Base-by-base conservation (phyloP, 305 asterid species). In the Ilex paraguariensis region DNA sequence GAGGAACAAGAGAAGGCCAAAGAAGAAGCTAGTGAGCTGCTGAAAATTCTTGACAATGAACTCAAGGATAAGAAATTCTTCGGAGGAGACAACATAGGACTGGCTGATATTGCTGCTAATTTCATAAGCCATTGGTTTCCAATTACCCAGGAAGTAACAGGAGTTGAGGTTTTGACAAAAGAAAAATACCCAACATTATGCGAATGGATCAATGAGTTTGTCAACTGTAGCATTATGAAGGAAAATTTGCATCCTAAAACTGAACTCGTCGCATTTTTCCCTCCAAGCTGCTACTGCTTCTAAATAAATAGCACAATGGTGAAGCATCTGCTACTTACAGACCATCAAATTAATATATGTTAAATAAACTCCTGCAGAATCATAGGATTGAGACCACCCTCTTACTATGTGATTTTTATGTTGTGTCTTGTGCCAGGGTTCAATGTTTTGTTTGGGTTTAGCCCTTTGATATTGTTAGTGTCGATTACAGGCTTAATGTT, bases 21-120 rank as follows among this genome's bases (percentile, higher is more conserved):
- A 49, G 67, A 72, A 40, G 80, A 66, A 61, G 73, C 73, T 3
- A 45, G 3, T 12, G 73, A 70, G 49, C 17, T 49, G n/a, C 64
- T 70, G 4, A 63, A 51, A 28, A 30, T 60, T 52, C 60, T 74
- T 0, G 75, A 78, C 8, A 49, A 68, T 14, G 77, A 78, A 66
- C 54, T 78, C 3, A 11, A 50, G 17, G 75, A 55, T 16, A 77
- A 77, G 73, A 77, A 59, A 30, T 74, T 67, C 58, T 77, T 74
- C 8, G 82, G 82, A 2, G 82, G 83, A 33, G 75, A 74, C 0
- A 39, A 50, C 10, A 39, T 77, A 28, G 79, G 79, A 16, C 32
- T 68, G n/a, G 75, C 59, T 50, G 83, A 78, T 57, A 51, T 78
- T 39, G 61, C 52, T 36, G 77, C 68, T 5, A 71, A 54, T 65